phyloP scores from a whole-genome alignment of 2,329 filamentous ascomycete species.

The Xylariaceae sp. region DNA sequence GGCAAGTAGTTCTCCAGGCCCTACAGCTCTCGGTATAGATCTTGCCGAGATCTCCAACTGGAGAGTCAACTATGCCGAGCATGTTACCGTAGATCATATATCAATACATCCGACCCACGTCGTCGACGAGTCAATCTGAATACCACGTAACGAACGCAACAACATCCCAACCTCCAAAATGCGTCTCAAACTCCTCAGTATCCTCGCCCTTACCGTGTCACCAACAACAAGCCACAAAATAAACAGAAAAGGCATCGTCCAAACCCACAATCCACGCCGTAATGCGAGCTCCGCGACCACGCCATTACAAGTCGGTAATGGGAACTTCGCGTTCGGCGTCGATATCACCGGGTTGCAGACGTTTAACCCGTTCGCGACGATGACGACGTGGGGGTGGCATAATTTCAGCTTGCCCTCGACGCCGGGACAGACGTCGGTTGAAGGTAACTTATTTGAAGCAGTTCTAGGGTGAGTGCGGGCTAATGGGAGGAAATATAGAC shows the following conservation, averaged over 20 bases:
- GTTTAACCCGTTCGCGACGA: constrained; percentile 42
- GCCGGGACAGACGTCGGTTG: constrained; percentile 33
- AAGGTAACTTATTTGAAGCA: constrained; percentile 19
- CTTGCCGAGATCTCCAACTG: constrained; percentile 17
- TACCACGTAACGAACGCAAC: not conserved
- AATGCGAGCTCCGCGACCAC: constrained; percentile 45
- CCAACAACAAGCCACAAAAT: constrained; percentile 21
- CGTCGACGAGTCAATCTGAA: not conserved
- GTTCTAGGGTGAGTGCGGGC: too few species aligned
- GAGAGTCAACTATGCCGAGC: constrained; percentile 2
- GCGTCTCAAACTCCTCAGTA: constrained; percentile 9
- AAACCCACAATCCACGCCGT: constrained; percentile 42
- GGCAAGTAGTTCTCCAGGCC: not conserved
- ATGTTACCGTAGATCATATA: too few species aligned
- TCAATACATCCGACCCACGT: not conserved
- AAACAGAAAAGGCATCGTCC: constrained; percentile 33
- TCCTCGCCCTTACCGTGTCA: constrained; percentile 6
- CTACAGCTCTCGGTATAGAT: constrained; percentile 9
- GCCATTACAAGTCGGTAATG: constrained; percentile 47
- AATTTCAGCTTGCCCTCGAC: constrained; percentile 43
- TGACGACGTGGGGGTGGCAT: constrained; percentile 48
- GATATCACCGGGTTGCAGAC: constrained; percentile 45
- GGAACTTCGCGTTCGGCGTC: constrained; percentile 45
- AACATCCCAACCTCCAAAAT: not conserved
- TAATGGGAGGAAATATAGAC: constrained; percentile 27